Evolutionary conservation across 1,139 yeast genomes (phyloP), one percentile per base, ranked within the genome.

Genomic region (Zygosaccharomyces sapae): DNA sequence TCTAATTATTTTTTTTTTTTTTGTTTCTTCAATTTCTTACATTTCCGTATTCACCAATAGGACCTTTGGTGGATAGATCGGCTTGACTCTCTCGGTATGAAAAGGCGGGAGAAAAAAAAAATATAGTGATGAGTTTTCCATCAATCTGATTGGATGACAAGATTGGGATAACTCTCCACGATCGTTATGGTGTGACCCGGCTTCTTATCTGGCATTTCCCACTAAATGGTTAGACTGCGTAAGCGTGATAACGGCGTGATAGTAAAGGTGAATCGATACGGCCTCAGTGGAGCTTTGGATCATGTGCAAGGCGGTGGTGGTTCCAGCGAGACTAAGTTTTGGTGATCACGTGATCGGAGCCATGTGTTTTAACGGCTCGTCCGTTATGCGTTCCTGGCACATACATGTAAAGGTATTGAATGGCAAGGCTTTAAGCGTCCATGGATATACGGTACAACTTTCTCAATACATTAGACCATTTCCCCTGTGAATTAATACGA

Each of bases 401-500:
- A 27, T 27, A n/a, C 33, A 30, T 30, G 33, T 20, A 20, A 20
- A 20, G 22, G 25, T 1, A 22, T 2, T 1, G 3, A 22, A 22
- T 7, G 7, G 8, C 2, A 22, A 22, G 25, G 3, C 8, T 7
- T 22, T 7, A 7, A 22, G 8, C 8, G 7, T 5, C 25, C 12
- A 51, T 47, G 43, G 66, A 63, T 47, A 55, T 61, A 25, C 56
- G 67, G 24, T 59, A 61, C 51, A 54, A 55, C 36, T 62, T 62
- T 44, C 53, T 64, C 4, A 52, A 55, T 24, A 57, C 67, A 1
- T 59, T 75, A 50, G 80, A 76, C 53, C 80, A 75, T 53, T 57
- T 75, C 18, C 79, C 79, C 0, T 72, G 78, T 46, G 79, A 75
- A 47, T 58, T 75, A 12, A 71, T 73, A 5, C 59, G 79, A 33